These are phyloP conservation scores for Penicillium herquei DNA, from an alignment of 495 filamentous ascomycete species.

Conservation along the genomic window DNA sequence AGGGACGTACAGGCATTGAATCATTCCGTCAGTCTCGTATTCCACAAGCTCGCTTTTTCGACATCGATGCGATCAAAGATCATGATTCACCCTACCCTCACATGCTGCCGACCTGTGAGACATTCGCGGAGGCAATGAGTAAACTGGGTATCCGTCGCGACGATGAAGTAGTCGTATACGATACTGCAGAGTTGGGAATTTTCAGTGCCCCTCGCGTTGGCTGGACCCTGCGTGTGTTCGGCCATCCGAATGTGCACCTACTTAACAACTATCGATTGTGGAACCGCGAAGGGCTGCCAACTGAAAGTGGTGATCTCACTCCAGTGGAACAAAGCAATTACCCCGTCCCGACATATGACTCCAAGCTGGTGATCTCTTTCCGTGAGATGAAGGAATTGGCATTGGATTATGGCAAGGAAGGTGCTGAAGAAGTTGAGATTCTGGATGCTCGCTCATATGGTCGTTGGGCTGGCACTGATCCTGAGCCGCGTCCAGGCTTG, in stretches of 20 bases:
- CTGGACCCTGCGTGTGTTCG: slow-evolving; percentile 89
- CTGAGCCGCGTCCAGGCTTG: slow-evolving; percentile 85
- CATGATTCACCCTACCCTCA: slow-evolving; percentile 86
- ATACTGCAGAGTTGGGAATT: slow-evolving; percentile 81
- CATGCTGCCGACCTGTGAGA: slow-evolving; percentile 82
- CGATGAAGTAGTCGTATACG: slow-evolving; percentile 91
- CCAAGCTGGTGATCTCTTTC: slow-evolving; percentile 62
- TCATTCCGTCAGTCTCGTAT: slow-evolving; percentile 77
- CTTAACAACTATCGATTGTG: slow-evolving; percentile 93
- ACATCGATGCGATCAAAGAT: slow-evolving; percentile 88
- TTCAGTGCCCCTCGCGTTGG: slow-evolving; percentile 91
- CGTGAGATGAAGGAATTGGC: slow-evolving; percentile 78
- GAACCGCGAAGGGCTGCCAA: slow-evolving; percentile 77
- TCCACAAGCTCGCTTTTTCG: slow-evolving; percentile 90
- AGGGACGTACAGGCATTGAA: slow-evolving; percentile 70
- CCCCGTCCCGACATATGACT: slow-evolving; percentile 51
- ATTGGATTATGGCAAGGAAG: slow-evolving; percentile 73
- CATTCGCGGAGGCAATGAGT: slow-evolving; percentile 85
- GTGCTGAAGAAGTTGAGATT: slow-evolving; percentile 77
- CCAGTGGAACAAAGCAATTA: slow-evolving; percentile 56
- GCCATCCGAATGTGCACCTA: slow-evolving; percentile 84
- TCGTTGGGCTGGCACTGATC: slow-evolving; percentile 77
- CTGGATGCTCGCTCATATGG: slow-evolving; percentile 82
- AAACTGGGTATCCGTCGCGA: slow-evolving; percentile 79
- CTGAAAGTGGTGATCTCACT: slow-evolving; percentile 72